Percentiles rank a stretch among this genome's conserved stretches.
These are phyloP conservation scores for Tremella mesenterica DNA, from an alignment of 768 basidiomycete genomes.

Conservation along the genomic window DNA sequence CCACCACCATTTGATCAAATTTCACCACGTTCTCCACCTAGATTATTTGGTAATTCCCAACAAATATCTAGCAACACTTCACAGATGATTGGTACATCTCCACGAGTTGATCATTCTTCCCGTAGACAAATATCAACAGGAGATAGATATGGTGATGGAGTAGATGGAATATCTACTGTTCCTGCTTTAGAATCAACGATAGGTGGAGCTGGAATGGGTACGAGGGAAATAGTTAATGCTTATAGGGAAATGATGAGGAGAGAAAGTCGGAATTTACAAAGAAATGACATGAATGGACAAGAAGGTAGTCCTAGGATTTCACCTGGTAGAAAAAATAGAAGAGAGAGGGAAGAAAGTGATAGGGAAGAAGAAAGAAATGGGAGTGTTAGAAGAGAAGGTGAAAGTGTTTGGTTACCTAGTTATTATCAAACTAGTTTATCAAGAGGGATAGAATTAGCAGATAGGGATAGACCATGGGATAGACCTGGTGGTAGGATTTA, in stretches of 20 bases:
- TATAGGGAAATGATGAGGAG: neutral
- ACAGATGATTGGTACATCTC: no score
- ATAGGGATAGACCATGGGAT: constrained; percentile 1
- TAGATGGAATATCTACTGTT: neutral
- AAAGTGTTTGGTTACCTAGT: constrained; percentile 21
- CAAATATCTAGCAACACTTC: no score
- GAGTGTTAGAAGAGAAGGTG: constrained; percentile 3
- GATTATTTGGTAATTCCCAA: no score
- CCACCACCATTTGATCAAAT: neutral
- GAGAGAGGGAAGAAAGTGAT: neutral
- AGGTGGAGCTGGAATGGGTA: neutral
- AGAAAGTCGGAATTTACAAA: no score
- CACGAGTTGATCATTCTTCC: no score
- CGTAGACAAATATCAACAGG: no score
- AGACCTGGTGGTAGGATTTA: neutral
- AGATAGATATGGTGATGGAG: no score
- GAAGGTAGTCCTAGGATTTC: neutral
- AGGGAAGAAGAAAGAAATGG: neutral
- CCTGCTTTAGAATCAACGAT: neutral
- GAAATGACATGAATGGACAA: neutral
- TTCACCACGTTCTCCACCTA: neutral
- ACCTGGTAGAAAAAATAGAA: neutral
- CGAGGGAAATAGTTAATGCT: neutral
- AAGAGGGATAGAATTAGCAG: neutral
- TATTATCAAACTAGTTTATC: constrained; percentile 15